Evolutionary conservation across 177 flowering plant genomes (phyloP), one percentile per base, ranked within the genome.

Genomic region (Vitis hybrid): DNA sequence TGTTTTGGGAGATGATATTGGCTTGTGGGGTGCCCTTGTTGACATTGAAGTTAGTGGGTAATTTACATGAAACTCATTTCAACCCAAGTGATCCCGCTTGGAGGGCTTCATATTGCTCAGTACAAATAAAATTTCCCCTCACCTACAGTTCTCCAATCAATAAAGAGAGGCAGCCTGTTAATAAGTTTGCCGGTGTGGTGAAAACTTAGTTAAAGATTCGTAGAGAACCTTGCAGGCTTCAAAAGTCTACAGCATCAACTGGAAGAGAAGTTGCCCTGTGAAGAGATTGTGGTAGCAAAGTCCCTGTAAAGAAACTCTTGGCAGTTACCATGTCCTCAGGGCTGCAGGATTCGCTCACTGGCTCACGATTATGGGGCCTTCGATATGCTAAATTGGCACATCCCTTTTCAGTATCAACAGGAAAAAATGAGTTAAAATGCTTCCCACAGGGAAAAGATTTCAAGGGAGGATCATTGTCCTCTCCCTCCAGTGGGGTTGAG

Each of bases 251-350:
- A 60, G 91, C 87, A 76, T 94, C 97, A 66, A 94, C 92, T 15
- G 94, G 94, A 62, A 90, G 91, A 52, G 97, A 91, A 69, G 83
- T 86, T 3, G 94, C 81, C 78, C 96, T 80, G 60, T 86, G 91
- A 76, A 88, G 89, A 60, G 88, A 72, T 12, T 79, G 80, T 51
- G 91, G 89, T 67, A 84, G 83, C 69, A 85, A 72, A 3, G 72
- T 45, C 57, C 86, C 84, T 1, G 76, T 32, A 50, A 78, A 84
- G 79, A 83, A 86, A 66, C 75, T 85, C 75, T 88, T 84, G 60
- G 91, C 86, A 58, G 87, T 83, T 74, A 67, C 70, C 68, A 82
- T 75, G 14, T 65, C 69, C 72, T 80, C 89, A 3, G 85, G 86
- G 58, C 85, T 83, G 50, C 58, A 76, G 15, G 75, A 60, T 39